phyloP scores from a whole-genome alignment of 202 grass and related monocot species.

The Zizania palustris region DNA sequence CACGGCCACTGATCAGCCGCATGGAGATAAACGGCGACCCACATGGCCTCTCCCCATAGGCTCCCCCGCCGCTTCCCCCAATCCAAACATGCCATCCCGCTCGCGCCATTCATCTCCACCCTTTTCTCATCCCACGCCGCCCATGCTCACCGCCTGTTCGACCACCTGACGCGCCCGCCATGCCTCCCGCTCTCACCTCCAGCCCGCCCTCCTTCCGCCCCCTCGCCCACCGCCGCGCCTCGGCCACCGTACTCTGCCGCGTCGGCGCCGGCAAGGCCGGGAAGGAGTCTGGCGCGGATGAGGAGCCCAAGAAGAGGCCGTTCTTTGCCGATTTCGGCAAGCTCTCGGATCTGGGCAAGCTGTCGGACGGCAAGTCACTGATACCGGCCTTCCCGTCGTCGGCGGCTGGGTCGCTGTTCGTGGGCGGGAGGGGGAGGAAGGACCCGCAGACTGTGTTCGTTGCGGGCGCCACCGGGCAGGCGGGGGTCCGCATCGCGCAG shows the following conservation, averaged over 20 bases:
- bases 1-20: constrained; percentile 29
- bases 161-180: constrained; percentile 44
- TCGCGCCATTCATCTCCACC: constrained; percentile 32
- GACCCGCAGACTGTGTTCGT: constrained; percentile 82
- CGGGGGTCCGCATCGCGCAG: constrained; percentile 66
- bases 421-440: constrained; percentile 50
- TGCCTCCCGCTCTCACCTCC: constrained; percentile 92
- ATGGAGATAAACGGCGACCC: constrained; percentile 44
- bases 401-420: constrained; percentile 43
- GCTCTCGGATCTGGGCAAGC: constrained; percentile 63
- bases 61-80: constrained; percentile 34
- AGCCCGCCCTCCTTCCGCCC: constrained; percentile 63
- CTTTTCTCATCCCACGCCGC: constrained; percentile 51
- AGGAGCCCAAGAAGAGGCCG: constrained; percentile 51
- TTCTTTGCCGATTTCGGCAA: constrained; percentile 72
- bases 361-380: constrained; percentile 56
- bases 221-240: constrained; percentile 38
- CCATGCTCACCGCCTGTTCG: constrained; percentile 50
- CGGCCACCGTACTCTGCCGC: constrained; percentile 44
- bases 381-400: constrained; percentile 58
- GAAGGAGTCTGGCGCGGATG: constrained; percentile 47
- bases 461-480: constrained; percentile 81
- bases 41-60: constrained; percentile 53
- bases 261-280: constrained; percentile 40
- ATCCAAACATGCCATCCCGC: constrained; percentile 37